A percentile compares a stretch with the other conserved stretches of the same genome.
phyloP scores from a whole-genome alignment of 2,329 filamentous ascomycete genomes.

The Aspergillus clavatus region DNA sequence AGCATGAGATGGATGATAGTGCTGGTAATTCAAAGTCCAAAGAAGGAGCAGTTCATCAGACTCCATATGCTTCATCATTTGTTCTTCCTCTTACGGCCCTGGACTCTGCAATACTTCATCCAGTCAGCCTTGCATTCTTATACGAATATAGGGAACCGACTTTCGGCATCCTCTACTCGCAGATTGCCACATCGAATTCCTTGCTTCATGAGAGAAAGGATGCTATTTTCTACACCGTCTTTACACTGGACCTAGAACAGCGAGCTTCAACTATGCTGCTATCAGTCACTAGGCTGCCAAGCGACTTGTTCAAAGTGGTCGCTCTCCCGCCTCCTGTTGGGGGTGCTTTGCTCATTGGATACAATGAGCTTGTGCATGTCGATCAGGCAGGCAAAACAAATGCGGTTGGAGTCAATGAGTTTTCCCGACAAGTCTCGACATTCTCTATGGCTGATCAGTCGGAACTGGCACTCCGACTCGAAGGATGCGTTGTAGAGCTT shows the following conservation, averaged over 20 bases:
- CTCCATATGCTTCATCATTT: conserved; percentile 85
- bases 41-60: conserved; percentile 41
- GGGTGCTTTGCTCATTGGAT: conserved; percentile 78
- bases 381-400: conserved; percentile 93
- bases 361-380: conserved; percentile 89
- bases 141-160: conserved; percentile 97
- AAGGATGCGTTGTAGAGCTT: conserved; percentile 72
- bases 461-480: conserved; percentile 70
- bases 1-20: conserved; percentile 31
- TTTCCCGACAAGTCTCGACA: conserved; percentile 74
- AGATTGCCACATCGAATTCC: conserved; percentile 65
- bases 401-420: conserved; percentile 86
- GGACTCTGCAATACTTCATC: conserved; percentile 80
- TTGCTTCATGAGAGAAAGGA: conserved; percentile 74
- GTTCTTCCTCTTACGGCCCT: conserved; percentile 84
- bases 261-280: conserved; percentile 88
- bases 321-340: conserved; percentile 82
- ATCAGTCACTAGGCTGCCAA: conserved; percentile 77
- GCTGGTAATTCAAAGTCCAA: conserved; percentile 28
- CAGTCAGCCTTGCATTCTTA: conserved; percentile 86
- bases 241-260: conserved; percentile 90
- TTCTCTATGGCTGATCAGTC: conserved; percentile 86
- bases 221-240: conserved; percentile 84
- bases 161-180: conserved; percentile 86
- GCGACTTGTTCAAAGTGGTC: conserved; percentile 77